A percentile compares a stretch with the other conserved stretches of the same genome.
phyloP scores from a whole-genome alignment of 768 basidiomycete genomes.

The Termitomyces sp. region DNA sequence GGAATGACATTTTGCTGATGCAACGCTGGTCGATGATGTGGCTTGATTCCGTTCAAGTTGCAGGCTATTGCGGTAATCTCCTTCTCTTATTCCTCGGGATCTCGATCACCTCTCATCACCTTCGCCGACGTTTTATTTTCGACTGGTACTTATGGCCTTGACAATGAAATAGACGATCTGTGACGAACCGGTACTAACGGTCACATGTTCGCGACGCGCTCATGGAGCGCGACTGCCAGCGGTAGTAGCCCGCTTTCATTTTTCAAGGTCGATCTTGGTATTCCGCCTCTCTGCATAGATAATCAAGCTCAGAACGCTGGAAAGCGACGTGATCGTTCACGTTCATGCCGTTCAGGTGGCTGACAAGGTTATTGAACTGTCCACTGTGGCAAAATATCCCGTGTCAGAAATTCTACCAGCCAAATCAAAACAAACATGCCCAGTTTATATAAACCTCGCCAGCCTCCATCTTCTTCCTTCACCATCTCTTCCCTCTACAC shows the following conservation, averaged over 20 bases:
- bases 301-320: neutral
- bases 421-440: neutral
- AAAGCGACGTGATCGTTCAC: neutral
- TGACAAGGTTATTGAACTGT: neutral
- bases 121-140: too few species aligned
- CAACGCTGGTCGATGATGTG: neutral
- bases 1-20: neutral
- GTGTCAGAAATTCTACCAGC: neutral
- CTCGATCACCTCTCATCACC: too few species aligned
- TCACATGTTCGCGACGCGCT: neutral
- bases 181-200: too few species aligned
- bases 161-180: too few species aligned
- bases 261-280: neutral
- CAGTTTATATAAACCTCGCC: neutral
- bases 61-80: neutral
- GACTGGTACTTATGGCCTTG: too few species aligned
- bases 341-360: neutral
- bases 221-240: neutral
- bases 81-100: neutral
- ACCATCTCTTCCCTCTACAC: neutral
- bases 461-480: neutral
- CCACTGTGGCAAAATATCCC: neutral
- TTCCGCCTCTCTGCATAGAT: neutral
- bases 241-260: neutral
- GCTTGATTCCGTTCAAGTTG: neutral